Evolutionary conservation across 2,329 filamentous ascomycete species (phyloP).

Genomic region (Tolypocladium album): DNA sequence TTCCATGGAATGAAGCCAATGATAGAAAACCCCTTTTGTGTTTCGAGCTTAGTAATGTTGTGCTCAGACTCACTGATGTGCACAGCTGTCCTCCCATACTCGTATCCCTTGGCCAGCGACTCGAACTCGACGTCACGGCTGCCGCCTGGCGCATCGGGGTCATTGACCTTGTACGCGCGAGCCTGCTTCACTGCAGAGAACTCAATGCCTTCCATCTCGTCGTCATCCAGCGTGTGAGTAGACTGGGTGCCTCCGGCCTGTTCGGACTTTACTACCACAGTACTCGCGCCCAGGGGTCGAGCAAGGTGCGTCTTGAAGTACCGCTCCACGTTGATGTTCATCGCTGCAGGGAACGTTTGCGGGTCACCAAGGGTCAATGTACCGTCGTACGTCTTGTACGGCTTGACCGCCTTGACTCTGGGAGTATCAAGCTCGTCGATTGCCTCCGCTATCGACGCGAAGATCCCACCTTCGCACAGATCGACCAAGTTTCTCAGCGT

Average conservation of each 20-base stretch:
- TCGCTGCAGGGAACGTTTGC: conserved; percentile 58
- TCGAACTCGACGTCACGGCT: conserved; percentile 76
- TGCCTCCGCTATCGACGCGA: conserved; percentile 80
- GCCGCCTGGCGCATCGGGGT: conserved; percentile 62
- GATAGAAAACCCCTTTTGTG: conserved; percentile 63
- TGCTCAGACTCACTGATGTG: conserved; percentile 78
- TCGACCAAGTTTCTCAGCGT: conserved; percentile 55
- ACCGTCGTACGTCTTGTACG: conserved; percentile 72
- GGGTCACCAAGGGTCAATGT: conserved; percentile 70
- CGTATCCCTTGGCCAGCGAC: conserved; percentile 82
- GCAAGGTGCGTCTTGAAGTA: conserved; percentile 81
- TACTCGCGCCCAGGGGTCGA: conserved; percentile 63
- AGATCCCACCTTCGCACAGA: conserved; percentile 55
- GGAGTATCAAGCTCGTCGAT: conserved; percentile 71
- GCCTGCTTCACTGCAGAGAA: conserved; percentile 65
- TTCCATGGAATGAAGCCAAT: conserved; percentile 73
- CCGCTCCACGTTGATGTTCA: conserved; percentile 79
- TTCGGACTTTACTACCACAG: conserved; percentile 53
- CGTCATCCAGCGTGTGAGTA: conserved; percentile 34
- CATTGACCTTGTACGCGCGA: conserved; percentile 72
- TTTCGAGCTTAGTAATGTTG: conserved; percentile 82
- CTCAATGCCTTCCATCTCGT: conserved; percentile 39
- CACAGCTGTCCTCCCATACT: conserved; percentile 87
- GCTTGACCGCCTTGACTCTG: conserved; percentile 62
- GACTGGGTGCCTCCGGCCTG: conserved; percentile 36